phyloP scores from a whole-genome alignment of 345 rosid genomes.

The Triadica sebifera region DNA sequence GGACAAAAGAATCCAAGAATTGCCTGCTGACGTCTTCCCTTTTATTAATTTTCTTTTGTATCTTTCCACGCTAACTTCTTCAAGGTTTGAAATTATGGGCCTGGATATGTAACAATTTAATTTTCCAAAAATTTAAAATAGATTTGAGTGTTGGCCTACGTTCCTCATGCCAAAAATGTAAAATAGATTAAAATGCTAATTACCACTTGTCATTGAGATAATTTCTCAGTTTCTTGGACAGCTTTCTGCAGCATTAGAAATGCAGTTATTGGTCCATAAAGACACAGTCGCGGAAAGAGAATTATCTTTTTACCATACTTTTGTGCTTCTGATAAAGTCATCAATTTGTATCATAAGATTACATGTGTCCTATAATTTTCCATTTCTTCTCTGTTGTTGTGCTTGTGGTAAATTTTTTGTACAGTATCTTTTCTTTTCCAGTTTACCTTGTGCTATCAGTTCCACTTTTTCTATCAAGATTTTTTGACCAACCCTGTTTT shows the following conservation, averaged over 20 bases:
- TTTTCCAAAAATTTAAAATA: background rate
- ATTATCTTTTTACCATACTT: background rate
- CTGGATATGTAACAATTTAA: too few species aligned
- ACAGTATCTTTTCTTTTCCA: background rate
- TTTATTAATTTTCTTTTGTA: too few species aligned
- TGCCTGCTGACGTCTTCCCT: too few species aligned
- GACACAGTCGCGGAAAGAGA: background rate
- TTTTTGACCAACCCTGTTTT: background rate
- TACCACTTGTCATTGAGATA: background rate
- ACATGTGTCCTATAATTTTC: background rate
- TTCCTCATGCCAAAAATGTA: background rate
- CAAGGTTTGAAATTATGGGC: too few species aligned
- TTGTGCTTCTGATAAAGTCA: background rate
- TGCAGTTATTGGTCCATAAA: background rate
- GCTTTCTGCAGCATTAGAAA: background rate
- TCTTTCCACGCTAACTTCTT: too few species aligned
- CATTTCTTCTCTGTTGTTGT: background rate
- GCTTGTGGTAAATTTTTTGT: background rate
- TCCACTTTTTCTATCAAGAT: background rate
- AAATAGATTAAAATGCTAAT: background rate
- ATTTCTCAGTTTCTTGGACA: background rate
- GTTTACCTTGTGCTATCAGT: background rate
- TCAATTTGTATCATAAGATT: background rate
- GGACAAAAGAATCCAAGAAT: too few species aligned
- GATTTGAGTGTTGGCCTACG: background rate